Evolutionary conservation across 139 green algal species (phyloP).

Genomic region (Tetraselmis striata): DNA sequence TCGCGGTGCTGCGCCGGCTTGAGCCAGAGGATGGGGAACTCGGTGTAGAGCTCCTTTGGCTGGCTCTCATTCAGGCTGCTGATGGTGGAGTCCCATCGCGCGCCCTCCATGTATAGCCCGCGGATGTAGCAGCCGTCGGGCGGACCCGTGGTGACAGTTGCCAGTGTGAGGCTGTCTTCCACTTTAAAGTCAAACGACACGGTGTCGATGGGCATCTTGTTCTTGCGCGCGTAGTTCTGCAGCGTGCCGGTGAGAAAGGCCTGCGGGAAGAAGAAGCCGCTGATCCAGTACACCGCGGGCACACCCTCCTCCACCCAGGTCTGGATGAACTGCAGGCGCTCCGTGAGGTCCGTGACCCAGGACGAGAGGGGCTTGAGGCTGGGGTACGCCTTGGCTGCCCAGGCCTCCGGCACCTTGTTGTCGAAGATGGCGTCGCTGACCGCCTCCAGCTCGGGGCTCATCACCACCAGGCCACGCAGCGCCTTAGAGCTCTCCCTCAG

Average conservation of each 20-base stretch:
- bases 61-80: slow-evolving; percentile 59
- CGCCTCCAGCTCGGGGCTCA: slow-evolving; percentile 69
- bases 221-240: slow-evolving; percentile 78
- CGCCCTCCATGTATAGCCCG: slow-evolving; percentile 78
- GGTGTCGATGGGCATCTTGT: slow-evolving; percentile 71
- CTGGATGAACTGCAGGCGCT: slow-evolving; percentile 61
- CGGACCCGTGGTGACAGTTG: slow-evolving; percentile 23
- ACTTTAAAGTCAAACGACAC: slow-evolving; percentile 65
- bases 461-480: slow-evolving; percentile 30
- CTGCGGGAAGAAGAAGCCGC: slow-evolving; percentile 84
- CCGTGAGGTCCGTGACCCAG: slow-evolving; percentile 72
- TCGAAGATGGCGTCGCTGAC: slow-evolving; percentile 66
- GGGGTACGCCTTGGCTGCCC: slow-evolving; percentile 74
- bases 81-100: slow-evolving; percentile 38
- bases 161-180: slow-evolving; percentile 42
- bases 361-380: slow-evolving; percentile 72
- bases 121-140: slow-evolving; percentile 75
- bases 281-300: slow-evolving; percentile 71
- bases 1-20: slow-evolving; percentile 50
- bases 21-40: slow-evolving; percentile 76
- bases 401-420: slow-evolving; percentile 79
- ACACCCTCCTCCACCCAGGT: slow-evolving; percentile 56
- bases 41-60: slow-evolving; percentile 80
- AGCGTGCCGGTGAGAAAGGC: slow-evolving; percentile 82
- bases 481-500: slow-evolving; percentile 39